Evolutionary conservation across 148 eudicot genomes (phyloP), one percentile per base, ranked within the genome.

Genomic region (Rhododendron kiyosumense): DNA sequence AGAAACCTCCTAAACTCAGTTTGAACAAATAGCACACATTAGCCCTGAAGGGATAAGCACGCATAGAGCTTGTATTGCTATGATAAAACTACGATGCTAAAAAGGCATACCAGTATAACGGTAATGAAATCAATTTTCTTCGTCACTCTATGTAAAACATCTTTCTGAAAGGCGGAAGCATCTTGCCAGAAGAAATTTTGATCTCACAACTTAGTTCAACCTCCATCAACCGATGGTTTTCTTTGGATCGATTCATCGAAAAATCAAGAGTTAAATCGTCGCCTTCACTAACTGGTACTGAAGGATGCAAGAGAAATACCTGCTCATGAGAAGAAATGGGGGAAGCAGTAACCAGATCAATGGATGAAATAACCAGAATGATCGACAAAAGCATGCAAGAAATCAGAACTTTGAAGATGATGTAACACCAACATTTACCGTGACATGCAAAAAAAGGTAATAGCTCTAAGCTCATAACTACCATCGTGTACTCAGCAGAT

Each of bases 141-240:
- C 82, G 73, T 96, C 94, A 96, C 89, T 96, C 99, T 28, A 96
- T 94, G 90, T 90, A 93, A 85, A 91, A 95, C 90, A 89, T 93
- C 82, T 92, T 91, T 80, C 45, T 88, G 90, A 89, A 84, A 12
- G 92, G 91, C n/a, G 90, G 92, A 80, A 91, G 84, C 59, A 45
- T 48, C 88, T 85, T 87, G 81, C 99, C 95, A 86, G 94, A 92
- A 30, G 88, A 84, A 88, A 63, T 88, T 86, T 77, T 90, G 26
- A 96, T 85, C 86, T 94, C 90, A 81, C 93, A 91, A 65, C 87
- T 90, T 83, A 96, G 90, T 43, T 94, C 98, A 84, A 92, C 96
- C 88, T 95, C 98, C 89, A 96, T 90, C 83, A 96, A 87, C 75
- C 99, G 88, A 84, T 96, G 99, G 84, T 96, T 96, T 85, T 91